Percentiles rank a stretch among this genome's conserved stretches.
phyloP scores from a whole-genome alignment of 2,329 filamentous ascomycete genomes.

The Beauveria sp. region DNA sequence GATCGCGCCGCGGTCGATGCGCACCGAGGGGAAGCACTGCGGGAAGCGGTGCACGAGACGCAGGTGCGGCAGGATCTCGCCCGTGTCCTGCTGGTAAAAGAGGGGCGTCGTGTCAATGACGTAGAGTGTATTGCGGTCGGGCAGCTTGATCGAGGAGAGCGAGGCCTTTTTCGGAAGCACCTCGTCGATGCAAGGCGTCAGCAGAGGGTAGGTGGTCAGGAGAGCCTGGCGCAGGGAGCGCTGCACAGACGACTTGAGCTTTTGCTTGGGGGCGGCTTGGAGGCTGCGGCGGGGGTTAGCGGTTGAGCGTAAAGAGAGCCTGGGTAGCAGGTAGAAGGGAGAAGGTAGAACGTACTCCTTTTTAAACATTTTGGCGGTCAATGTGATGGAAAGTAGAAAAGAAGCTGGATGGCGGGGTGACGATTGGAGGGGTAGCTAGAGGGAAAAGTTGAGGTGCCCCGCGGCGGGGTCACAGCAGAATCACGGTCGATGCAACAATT shows the following conservation, averaged over 20 bases:
- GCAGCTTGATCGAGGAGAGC: slow-evolving; percentile 83
- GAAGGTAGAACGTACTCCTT: slow-evolving; percentile 60
- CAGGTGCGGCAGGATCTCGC: slow-evolving; percentile 78
- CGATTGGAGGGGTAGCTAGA: not conserved
- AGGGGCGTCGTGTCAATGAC: slow-evolving; percentile 65
- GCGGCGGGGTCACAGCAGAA: slow-evolving; percentile 12
- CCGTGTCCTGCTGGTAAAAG: slow-evolving; percentile 80
- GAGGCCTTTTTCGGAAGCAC: slow-evolving; percentile 92
- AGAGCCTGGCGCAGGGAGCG: slow-evolving; percentile 77
- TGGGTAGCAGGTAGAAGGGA: not conserved
- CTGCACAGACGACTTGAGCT: slow-evolving; percentile 95
- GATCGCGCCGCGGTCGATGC: slow-evolving; percentile 92
- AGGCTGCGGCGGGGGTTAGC: slow-evolving; percentile 46
- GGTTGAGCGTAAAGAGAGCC: not conserved
- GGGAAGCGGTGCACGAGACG: slow-evolving; percentile 86
- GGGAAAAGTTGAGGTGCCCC: slow-evolving; percentile 15
- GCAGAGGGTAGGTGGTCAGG: slow-evolving; percentile 74
- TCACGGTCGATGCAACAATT: not conserved
- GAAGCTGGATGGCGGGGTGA: slow-evolving; percentile 13
- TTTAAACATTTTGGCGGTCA: slow-evolving; percentile 67
- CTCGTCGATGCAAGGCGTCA: slow-evolving; percentile 84
- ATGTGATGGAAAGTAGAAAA: slow-evolving; percentile 10
- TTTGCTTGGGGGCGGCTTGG: slow-evolving; percentile 72
- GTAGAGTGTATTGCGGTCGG: slow-evolving; percentile 85
- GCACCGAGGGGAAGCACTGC: slow-evolving; percentile 69